Evolutionary conservation across 1,284 basidiomycete genomes (phyloP), one percentile per base, ranked within the genome.

Genomic region (Cryptococcus deneoformans): DNA sequence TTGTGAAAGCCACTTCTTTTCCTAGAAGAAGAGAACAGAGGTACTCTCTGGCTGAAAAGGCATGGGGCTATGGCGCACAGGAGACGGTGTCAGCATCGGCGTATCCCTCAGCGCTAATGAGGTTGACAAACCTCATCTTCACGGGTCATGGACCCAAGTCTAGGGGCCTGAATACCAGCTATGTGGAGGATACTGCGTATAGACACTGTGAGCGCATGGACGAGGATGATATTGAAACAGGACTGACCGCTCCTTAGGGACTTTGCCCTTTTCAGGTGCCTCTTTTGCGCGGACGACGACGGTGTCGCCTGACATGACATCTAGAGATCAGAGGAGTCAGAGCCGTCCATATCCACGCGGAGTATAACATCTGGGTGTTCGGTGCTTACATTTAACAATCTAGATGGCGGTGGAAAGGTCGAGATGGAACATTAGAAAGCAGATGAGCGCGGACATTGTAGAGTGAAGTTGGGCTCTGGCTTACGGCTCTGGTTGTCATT

Each of bases 41-140:
- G 77, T 87, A 96, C 79, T 98, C 95, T 69, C 95, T 87, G 45
- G 92, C 87, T 71, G 94, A 89, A 72, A 89, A 97, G 5, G 93
- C 90, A 84, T 88, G 92, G 8, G 88, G 86, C 89, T 93, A 64
- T 12, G 20, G 39, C 43, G 29, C 20, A 20, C 20, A 20, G 20
- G 20, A 20, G 20, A 20, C 20, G 20, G 20, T 20, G 8, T 42
- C 35, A 24, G 7, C 37, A 52, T 12, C 24, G 6, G 14, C 29
- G 12, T 10, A 20, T 10, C 16, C 16, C 49, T 11, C 10, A 44
- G 14, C 12, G 24, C 11, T 11, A 47, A 50, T 5, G 2, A 10
- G 2, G 12, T 14, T 47, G 12, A 66, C 82, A 62, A 63, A 87
- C 90, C 82, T 96, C 92, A 72, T 96, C 93, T 64, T 92, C 89